Evolutionary conservation across 306 rosid genomes (phyloP), one percentile per base, ranked within the genome.

Genomic region (Rubus idaeus): DNA sequence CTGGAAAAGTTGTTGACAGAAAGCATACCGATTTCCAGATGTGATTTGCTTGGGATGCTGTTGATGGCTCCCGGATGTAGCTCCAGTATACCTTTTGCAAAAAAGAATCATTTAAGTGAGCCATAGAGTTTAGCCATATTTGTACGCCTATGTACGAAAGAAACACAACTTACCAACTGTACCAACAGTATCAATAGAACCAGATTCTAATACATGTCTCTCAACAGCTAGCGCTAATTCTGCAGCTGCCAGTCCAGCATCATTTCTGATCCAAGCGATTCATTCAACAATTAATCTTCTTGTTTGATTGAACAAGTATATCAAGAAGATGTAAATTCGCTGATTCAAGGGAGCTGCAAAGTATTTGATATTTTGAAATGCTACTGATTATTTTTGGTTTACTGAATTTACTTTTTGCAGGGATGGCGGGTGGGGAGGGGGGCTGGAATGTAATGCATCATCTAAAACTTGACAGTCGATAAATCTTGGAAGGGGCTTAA

Each of bases 31-130:
- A 95, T 92, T 87, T 90, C 96, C 23, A 95, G 53, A 88, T 89
- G 97, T 18, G 97, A 84, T 85, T 89, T 89, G 86, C 98, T 90
- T 42, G 98, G 97, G 83, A 92, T 95, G 83, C 97, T 95, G 87
- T 95, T 95, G 79, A 95, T 90, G 87, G 97, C 98, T 78, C 97
- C 97, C 39, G 97, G 98, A 79, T 92, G 97, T 61, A 95, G 89
- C 69, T 87, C 90, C 83, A 95, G 71, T 64, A 95, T 95, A 73
- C 99, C 97, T 95, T 51, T 47, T 73, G 74, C n/a, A 77, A 77
- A 78, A 78, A 76, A 65, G 45, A 81, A 64, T 39, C 51, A 16
- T 0, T 35, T 65, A 63, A 55, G 68, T 42, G 58, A 67, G 45
- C 30, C 52, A 51, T 40, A 41, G 42, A 52, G n/a, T 40, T 21